phyloP scores from a whole-genome alignment of 495 filamentous ascomycete species.

The Trichoderma reesei region DNA sequence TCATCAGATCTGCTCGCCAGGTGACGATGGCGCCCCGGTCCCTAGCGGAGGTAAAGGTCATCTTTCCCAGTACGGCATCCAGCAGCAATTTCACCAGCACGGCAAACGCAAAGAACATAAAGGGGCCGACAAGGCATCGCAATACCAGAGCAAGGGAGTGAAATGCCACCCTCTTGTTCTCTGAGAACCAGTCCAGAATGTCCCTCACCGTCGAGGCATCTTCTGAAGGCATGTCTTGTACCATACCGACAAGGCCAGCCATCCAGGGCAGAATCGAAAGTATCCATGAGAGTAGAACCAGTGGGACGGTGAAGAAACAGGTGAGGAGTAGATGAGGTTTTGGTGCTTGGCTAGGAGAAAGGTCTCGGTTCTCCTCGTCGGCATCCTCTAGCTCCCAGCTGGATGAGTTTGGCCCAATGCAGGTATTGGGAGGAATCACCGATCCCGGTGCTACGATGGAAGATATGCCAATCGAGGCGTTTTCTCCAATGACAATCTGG shows the following conservation, averaged over 20 bases:
- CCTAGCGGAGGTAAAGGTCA: constrained; percentile 20
- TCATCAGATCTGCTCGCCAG: constrained; percentile 26
- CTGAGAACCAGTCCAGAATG: constrained; percentile 32
- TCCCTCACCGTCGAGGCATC: constrained; percentile 19
- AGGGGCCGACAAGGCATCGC: constrained; percentile 24
- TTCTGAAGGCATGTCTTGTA: constrained; percentile 15
- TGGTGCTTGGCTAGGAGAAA: constrained; percentile 22
- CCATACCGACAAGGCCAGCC: constrained; percentile 29
- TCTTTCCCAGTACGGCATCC: constrained; percentile 23
- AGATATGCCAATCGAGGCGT: constrained; percentile 27
- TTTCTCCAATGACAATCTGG: constrained; percentile 29
- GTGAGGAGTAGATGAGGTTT: constrained; percentile 26
- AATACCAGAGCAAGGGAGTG: constrained; percentile 30
- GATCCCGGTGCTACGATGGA: constrained; percentile 35
- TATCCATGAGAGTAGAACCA: constrained; percentile 21
- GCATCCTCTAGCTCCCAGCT: constrained; percentile 35
- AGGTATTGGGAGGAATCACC: constrained; percentile 26
- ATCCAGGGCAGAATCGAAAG: constrained; percentile 30
- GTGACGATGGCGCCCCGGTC: constrained; percentile 21
- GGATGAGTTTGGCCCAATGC: constrained; percentile 38
- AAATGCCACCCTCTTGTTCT: constrained; percentile 25
- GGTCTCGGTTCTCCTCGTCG: constrained; percentile 28
- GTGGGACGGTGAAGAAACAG: constrained; percentile 22
- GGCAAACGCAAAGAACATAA: constrained; percentile 23
- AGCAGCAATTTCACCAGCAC: constrained; percentile 16